Conservation (phyloP, 768 basidiomycete species). For the Auriscalpium microsporum region DNA sequence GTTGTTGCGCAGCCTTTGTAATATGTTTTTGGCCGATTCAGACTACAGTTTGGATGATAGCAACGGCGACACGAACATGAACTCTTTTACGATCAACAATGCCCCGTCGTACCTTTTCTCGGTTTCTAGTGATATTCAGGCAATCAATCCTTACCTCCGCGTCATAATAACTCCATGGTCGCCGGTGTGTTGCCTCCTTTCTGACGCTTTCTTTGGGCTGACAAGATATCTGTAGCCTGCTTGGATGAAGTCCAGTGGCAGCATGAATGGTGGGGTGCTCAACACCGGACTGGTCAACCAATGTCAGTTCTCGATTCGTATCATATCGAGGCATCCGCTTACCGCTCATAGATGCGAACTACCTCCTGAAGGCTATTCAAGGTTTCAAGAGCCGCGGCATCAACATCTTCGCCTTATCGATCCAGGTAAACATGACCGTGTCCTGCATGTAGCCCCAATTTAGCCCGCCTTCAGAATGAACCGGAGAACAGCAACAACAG, state of each 20-base stretch:
- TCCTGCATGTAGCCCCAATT: neutral
- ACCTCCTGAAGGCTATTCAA: slow-evolving; percentile 58
- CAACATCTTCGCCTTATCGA: slow-evolving; percentile 46
- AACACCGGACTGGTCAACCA: slow-evolving; percentile 20
- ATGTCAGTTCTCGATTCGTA: slow-evolving; percentile 25
- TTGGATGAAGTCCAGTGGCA: slow-evolving; percentile 60
- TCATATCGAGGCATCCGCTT: slow-evolving; percentile 14
- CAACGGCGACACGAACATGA: slow-evolving; percentile 21
- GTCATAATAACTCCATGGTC: slow-evolving; percentile 61
- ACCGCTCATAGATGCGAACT: slow-evolving; percentile 17
- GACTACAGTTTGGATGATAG: slow-evolving; percentile 26
- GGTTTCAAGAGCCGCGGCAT: slow-evolving; percentile 52
- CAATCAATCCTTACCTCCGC: slow-evolving; percentile 15
- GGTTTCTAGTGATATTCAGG: slow-evolving; percentile 23
- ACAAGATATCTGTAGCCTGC: slow-evolving; percentile 33
- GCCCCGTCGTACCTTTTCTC: slow-evolving; percentile 27
- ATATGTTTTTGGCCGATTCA: neutral
- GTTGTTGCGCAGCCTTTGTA: too few relatives aligned
- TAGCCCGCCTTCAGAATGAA: slow-evolving; percentile 31
- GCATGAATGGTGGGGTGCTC: slow-evolving; percentile 55
- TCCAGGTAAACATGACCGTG: slow-evolving; percentile 25
- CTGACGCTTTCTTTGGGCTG: neutral
- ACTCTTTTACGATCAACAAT: slow-evolving; percentile 20
- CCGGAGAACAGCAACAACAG: slow-evolving; percentile 33
- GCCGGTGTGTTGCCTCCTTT: slow-evolving; percentile 34